A percentile compares a stretch with the other conserved stretches of the same genome.
Conservation (phyloP, 139 green algal species). For the Closterium sp. region DNA sequence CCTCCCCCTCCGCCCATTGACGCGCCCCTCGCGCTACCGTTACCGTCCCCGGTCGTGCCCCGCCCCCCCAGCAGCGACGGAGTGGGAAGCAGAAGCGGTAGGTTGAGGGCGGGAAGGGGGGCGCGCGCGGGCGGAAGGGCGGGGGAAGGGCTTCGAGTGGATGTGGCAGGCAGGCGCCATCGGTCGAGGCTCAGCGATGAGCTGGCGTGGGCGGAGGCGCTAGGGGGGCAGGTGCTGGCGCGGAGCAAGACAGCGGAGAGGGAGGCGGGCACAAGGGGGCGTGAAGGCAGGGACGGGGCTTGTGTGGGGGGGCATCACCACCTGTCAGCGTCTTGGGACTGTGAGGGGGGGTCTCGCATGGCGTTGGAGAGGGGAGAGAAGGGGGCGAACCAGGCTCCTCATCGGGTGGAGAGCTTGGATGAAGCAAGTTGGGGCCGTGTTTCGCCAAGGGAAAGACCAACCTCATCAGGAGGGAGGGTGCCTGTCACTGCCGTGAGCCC, state of each 20-base stretch:
- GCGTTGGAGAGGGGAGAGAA: background rate
- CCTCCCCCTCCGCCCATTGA: background rate
- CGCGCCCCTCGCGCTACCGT: background rate
- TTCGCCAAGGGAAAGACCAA: background rate
- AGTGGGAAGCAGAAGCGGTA: background rate
- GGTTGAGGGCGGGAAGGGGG: background rate
- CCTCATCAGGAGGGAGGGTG: background rate
- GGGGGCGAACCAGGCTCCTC: background rate
- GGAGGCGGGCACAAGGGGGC: background rate
- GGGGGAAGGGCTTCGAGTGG: background rate
- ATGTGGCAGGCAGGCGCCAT: background rate
- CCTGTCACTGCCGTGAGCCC: background rate
- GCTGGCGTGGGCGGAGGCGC: background rate
- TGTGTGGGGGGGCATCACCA: background rate
- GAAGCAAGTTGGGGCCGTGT: background rate
- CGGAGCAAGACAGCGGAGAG: background rate
- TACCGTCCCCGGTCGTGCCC: background rate
- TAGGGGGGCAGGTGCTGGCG: background rate
- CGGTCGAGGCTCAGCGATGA: background rate
- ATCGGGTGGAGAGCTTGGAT: background rate
- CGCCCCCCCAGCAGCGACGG: background rate
- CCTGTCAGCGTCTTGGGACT: background rate
- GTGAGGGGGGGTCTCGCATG: background rate
- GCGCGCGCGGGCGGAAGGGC: background rate
- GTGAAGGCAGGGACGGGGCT: background rate